Evolutionary conservation across 2,329 filamentous ascomycete species (phyloP).

Genomic region (Zymoseptoria ardabiliae): DNA sequence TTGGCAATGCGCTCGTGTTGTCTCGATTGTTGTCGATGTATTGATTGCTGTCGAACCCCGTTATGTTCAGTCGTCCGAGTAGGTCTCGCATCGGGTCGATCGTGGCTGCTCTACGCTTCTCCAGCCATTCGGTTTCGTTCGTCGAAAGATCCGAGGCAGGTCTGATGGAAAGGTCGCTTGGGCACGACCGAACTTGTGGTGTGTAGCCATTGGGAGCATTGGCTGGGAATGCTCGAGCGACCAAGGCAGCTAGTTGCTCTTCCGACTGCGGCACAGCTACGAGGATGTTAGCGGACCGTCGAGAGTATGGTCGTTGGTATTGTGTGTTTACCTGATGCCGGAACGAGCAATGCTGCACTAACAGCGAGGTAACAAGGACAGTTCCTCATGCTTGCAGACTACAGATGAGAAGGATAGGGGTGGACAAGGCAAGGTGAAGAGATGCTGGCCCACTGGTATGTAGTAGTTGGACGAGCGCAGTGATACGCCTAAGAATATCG

Average conservation of each 20-base stretch:
- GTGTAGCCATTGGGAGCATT: slow-evolving; percentile 63
- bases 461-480: neutral
- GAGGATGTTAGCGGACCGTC: neutral
- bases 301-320: neutral
- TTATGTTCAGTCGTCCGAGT: slow-evolving; percentile 63
- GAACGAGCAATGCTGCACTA: slow-evolving; percentile 2
- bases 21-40: slow-evolving; percentile 59
- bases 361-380: neutral
- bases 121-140: slow-evolving; percentile 68
- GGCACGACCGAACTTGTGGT: slow-evolving; percentile 62
- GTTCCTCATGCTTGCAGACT: neutral
- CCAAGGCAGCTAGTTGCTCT: slow-evolving; percentile 4
- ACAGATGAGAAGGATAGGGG: neutral
- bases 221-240: slow-evolving; percentile 33
- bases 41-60: slow-evolving; percentile 64
- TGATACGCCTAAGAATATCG: neutral
- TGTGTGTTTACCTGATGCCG: slow-evolving; percentile 6
- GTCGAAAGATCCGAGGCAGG: slow-evolving; percentile 54
- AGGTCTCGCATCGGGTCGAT: slow-evolving; percentile 68
- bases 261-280: neutral
- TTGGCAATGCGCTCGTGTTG: slow-evolving; percentile 54
- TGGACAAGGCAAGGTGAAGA: neutral
- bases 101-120: slow-evolving; percentile 63
- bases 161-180: slow-evolving; percentile 62
- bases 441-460: neutral